phyloP scores from a whole-genome alignment of 164 flowering plant genomes.

The Nymphaea thermarum region DNA sequence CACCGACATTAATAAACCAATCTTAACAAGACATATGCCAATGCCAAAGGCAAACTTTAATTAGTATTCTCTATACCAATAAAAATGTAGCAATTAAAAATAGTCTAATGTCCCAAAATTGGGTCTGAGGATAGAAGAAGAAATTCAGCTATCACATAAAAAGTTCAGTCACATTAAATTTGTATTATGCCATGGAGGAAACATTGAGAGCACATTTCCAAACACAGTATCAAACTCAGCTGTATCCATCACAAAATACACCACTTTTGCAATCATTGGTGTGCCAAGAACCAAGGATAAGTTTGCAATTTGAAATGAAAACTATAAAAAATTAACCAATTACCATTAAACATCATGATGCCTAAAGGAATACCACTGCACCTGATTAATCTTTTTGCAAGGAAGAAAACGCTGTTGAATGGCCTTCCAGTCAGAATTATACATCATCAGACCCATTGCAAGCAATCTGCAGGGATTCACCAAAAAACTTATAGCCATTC shows the following conservation, averaged over 20 bases:
- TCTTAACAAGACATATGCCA: no score
- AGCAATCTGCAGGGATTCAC: constrained; percentile 40
- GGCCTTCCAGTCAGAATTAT: constrained; percentile 87
- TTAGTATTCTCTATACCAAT: no score
- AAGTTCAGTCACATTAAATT: no score
- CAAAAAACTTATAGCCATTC: background rate
- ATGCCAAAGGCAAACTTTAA: no score
- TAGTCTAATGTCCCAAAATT: no score
- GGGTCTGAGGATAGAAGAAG: no score
- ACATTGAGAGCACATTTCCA: background rate
- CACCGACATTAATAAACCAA: no score
- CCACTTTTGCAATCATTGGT: constrained; percentile 3
- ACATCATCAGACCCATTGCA: constrained; percentile 89
- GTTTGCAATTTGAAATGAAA: background rate
- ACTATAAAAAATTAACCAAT: background rate
- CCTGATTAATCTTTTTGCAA: constrained; percentile 93
- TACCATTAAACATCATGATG: background rate
- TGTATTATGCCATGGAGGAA: background rate
- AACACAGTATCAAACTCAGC: background rate
- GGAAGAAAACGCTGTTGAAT: constrained; percentile 93
- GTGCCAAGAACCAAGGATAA: background rate
- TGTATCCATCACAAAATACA: constrained; percentile 8
- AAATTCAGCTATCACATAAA: no score
- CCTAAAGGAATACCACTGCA: constrained; percentile 4
- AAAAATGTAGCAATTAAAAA: no score